Evolutionary conservation across 2,329 filamentous ascomycete genomes (phyloP).

Genomic region (Ophiostoma quercus): DNA sequence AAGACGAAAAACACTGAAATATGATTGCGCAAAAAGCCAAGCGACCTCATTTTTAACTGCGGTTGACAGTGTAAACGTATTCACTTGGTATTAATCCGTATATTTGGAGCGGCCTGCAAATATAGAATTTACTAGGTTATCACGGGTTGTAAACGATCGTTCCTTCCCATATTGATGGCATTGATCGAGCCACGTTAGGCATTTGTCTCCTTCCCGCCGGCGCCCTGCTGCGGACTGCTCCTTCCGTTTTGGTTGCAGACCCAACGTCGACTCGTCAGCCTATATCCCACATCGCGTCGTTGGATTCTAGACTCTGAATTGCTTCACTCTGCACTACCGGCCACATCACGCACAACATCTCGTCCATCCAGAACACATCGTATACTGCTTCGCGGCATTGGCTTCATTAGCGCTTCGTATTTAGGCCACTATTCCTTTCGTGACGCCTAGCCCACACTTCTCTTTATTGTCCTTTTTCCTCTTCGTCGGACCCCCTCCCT

Average conservation of each 20-base stretch:
- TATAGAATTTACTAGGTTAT: background rate
- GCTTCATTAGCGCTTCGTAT: background rate
- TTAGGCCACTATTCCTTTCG: background rate
- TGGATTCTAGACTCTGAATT: background rate
- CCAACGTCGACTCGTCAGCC: background rate
- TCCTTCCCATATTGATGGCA: background rate
- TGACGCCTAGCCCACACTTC: background rate
- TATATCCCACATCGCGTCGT: background rate
- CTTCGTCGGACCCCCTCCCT: background rate
- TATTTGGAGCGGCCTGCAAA: background rate
- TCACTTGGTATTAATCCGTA: no score
- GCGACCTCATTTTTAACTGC: background rate
- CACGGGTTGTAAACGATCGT: background rate
- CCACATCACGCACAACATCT: no score
- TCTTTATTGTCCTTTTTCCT: background rate
- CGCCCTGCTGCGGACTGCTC: background rate
- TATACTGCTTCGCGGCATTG: no score
- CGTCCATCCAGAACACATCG: no score
- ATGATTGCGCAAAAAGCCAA: background rate
- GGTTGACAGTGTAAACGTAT: no score
- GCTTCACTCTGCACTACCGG: background rate
- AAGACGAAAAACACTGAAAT: background rate
- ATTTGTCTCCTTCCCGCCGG: background rate
- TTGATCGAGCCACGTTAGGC: background rate
- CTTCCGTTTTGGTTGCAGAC: background rate